phyloP scores from a whole-genome alignment of 176 grass and related monocot genomes.

The Miscanthus lutarioriparius region DNA sequence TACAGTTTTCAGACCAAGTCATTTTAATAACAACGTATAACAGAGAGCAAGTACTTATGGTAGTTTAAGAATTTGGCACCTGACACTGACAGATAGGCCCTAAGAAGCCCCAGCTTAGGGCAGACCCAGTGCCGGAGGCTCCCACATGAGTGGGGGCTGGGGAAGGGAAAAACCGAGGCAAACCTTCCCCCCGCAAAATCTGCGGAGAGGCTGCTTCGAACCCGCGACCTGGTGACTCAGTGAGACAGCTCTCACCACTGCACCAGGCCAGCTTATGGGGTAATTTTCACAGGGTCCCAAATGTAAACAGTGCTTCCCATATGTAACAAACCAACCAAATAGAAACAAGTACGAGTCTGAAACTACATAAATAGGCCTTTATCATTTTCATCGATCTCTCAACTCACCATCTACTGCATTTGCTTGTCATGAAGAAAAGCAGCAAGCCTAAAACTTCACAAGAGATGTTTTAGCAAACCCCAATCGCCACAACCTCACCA shows the following conservation, averaged over 20 bases:
- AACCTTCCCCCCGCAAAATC: no score
- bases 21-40: no score
- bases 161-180: no score
- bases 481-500: background rate
- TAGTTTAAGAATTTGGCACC: background rate
- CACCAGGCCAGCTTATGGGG: background rate
- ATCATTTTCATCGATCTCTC: background rate
- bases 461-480: background rate
- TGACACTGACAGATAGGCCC: background rate
- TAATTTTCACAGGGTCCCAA: background rate
- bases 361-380: background rate
- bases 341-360: background rate
- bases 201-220: no score
- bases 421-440: background rate
- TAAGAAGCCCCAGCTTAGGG: background rate
- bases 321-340: constrained; percentile 1
- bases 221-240: no score
- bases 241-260: no score
- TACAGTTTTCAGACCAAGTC: no score
- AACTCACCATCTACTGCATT: constrained; percentile 3
- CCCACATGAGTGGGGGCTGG: no score
- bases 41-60: background rate
- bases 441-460: background rate
- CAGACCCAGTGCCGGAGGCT: no score
- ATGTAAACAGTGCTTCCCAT: background rate